Base-by-base conservation (phyloP, 2,329 filamentous ascomycete species). In the Talaromyces islandicus region DNA sequence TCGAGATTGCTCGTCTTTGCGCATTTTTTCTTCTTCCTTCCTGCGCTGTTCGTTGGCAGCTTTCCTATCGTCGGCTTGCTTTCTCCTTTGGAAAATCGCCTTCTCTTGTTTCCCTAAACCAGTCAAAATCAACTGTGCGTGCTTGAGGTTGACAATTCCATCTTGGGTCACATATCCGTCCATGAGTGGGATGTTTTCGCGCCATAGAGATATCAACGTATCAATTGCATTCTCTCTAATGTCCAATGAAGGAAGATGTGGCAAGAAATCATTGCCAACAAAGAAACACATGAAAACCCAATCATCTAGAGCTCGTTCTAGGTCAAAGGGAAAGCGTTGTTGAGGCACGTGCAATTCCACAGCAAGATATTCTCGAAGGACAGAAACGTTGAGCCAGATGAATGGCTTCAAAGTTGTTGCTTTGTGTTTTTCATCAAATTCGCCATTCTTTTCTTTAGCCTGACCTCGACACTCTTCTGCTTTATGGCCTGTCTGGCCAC, bases 231-330 rank as follows among this genome's bases (percentile, higher is more conserved):
- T 92, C 71, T 99, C 94, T 62, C 94, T 87, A 73, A 99, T 97
- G 74, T 97, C 94, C 61, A 99, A 83, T 69, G 93, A 96, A n/a
- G 94, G 94, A 61, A 99, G 81, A 81, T 99, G 94, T 56, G 94
- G 94, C 66, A 99, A 79, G 78, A 99, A 99, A 79, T 99, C 95
- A 75, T 99, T 99, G 66, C 93, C 93, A 60, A 97, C 93, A 73
- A 97, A 97, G 78, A 95, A 97, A 78, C 93, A 97, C 87, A 97
- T 94, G 74, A 97, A 97, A 14, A 97, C 91, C 94, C 93, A 97
- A 72, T 97, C 93, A 75, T 97, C 94, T 61, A 97, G 85, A 27
- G 92, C 92, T 65, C 94, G 87, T 76, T 99, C 94, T 51, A 99
- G 81, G 72, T 99, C 92, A 75, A 96, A 97, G 58, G 85, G 85